Base-by-base conservation (phyloP, 176 grass and related monocot genomes). In the Calamus simplicifolius region DNA sequence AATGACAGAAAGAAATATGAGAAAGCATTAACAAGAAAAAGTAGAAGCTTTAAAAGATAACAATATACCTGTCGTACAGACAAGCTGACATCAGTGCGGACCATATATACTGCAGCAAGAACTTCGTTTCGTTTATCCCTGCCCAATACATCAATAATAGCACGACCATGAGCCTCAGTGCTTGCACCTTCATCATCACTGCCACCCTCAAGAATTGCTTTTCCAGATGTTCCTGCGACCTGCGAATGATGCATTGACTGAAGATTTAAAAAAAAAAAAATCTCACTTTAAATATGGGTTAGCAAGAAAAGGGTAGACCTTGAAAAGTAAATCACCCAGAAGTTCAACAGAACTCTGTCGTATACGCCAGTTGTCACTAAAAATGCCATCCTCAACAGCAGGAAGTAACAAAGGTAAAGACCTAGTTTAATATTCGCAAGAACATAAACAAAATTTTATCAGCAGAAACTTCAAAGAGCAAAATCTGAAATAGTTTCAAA, bases 81-180 rank as follows among this genome's bases (percentile, higher is more conserved):
- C 72, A 91, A 80, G 75, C 92, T 91, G 62, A 97, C 84, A 85
- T 97, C 92, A 77, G 80, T 87, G 51, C 92, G 87, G 61, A 91
- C 92, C 92, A 97, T 97, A 81, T 97, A 97, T 82, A 97, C 55
- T 64, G 92, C 92, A 82, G 92, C 87, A 85, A 97, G 87, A 77
- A 97, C 81, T 81, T 97, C 87, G 64, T 97, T 88, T 12, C 87
- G 80, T 58, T 97, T 97, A 48, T 82, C 84, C 58, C 84, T 80
- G 56, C 92, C 92, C 31, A 97, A 78, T 49, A 90, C 85, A 51
- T 97, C 92, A 70, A 97, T 90, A 75, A 97, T 97, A 72, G 92
- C 92, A 72, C 87, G 87, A 10, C 87, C 92, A 61, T 97, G 92
- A 72, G 92, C 92, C 66, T 97, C 92, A 54, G 92, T 97, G 79